These are phyloP conservation scores for Penicillium antarcticum DNA, from an alignment of 495 filamentous ascomycete species.

Conservation along the genomic window DNA sequence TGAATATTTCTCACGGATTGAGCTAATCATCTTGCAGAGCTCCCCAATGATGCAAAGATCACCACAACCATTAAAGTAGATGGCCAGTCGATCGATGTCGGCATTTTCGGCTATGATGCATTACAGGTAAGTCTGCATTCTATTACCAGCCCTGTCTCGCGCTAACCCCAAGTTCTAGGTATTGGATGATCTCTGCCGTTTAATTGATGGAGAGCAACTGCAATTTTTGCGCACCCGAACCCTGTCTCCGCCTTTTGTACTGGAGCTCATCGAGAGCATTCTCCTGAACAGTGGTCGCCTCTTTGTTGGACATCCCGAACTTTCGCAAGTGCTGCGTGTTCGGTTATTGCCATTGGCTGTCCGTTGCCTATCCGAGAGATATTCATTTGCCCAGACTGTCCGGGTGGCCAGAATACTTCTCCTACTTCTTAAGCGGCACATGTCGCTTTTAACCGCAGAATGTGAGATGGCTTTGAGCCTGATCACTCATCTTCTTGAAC, in stretches of 20 bases:
- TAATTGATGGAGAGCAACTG: slow-evolving; percentile 78
- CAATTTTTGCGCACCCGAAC: slow-evolving; percentile 73
- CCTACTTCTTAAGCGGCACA: slow-evolving; percentile 70
- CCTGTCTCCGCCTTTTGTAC: slow-evolving; percentile 74
- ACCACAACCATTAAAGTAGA: slow-evolving; percentile 42
- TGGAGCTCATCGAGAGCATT: slow-evolving; percentile 89
- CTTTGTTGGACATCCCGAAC: slow-evolving; percentile 75
- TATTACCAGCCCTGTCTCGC: background rate
- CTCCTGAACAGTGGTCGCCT: slow-evolving; percentile 79
- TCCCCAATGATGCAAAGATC: slow-evolving; percentile 40
- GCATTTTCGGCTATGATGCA: slow-evolving; percentile 80
- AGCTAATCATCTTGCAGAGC: slow-evolving; percentile 52
- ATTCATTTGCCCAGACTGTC: slow-evolving; percentile 78
- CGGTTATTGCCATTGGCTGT: slow-evolving; percentile 80
- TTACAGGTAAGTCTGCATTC: slow-evolving; percentile 51
- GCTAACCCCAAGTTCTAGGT: slow-evolving; percentile 45
- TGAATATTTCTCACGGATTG: background rate
- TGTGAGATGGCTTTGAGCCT: slow-evolving; percentile 81
- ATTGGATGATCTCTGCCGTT: slow-evolving; percentile 84
- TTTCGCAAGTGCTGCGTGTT: slow-evolving; percentile 72
- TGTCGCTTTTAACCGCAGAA: slow-evolving; percentile 70
- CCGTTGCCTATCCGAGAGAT: slow-evolving; percentile 70
- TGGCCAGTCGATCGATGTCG: slow-evolving; percentile 60
- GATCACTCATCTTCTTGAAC: slow-evolving; percentile 85
- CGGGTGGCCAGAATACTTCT: slow-evolving; percentile 79